These are phyloP conservation scores for Luffa aegyptiaca DNA, from an alignment of 306 rosid species.

Conservation along the genomic window DNA sequence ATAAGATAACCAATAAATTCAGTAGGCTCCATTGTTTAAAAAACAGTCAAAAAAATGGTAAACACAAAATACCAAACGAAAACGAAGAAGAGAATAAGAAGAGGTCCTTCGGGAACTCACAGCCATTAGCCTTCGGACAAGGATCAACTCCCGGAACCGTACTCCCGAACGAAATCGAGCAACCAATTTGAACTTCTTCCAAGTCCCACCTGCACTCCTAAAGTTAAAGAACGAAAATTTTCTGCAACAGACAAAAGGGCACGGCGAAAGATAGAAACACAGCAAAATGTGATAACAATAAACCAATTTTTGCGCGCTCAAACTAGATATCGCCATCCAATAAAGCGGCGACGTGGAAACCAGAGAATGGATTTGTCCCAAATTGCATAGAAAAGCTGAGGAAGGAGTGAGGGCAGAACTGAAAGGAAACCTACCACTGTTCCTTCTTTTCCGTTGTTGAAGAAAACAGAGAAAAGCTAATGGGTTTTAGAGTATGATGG, in stretches of 20 bases:
- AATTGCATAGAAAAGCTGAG: background rate
- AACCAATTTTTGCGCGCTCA: background rate
- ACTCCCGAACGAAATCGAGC: background rate
- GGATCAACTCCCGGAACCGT: background rate
- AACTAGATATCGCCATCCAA: background rate
- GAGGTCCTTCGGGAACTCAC: constrained; percentile 2
- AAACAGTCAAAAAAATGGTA: background rate
- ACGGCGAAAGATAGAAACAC: background rate
- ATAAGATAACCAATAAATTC: constrained; percentile 3
- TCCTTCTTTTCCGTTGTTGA: background rate
- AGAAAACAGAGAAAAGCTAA: background rate
- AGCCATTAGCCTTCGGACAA: constrained; percentile 7
- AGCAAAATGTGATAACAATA: too few relatives aligned
- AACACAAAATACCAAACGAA: background rate
- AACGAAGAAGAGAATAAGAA: background rate
- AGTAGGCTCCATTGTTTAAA: background rate
- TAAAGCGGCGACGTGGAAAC: background rate
- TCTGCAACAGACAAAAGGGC: background rate
- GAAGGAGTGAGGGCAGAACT: background rate
- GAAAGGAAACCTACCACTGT: background rate
- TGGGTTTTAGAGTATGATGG: background rate
- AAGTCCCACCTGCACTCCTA: background rate
- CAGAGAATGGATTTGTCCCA: background rate
- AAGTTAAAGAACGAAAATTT: background rate
- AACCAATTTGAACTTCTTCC: background rate